Evolutionary conservation across 495 filamentous ascomycete species (phyloP).

Genomic region (Terfezia claveryi): DNA sequence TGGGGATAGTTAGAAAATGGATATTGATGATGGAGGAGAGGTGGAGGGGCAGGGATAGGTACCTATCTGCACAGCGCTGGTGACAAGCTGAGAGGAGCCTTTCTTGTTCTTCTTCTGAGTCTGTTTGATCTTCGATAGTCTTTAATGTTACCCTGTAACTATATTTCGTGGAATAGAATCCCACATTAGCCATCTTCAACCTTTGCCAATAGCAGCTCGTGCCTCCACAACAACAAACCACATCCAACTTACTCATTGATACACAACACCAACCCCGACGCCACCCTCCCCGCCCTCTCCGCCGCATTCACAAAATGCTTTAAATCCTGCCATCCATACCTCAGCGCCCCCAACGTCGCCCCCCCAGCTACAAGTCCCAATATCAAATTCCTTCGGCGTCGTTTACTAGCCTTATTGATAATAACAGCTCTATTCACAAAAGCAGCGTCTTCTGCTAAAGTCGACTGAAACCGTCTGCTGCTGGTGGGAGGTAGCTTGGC

Average conservation of each 20-base stretch:
- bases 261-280: constrained; percentile 47
- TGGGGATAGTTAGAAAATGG: neutral
- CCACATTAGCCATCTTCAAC: constrained; percentile 5
- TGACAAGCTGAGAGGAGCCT: constrained; percentile 61
- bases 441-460: no score
- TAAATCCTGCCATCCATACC: constrained; percentile 23
- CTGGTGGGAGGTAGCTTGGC: no score
- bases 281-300: constrained; percentile 62
- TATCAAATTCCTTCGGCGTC: neutral
- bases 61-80: constrained; percentile 59
- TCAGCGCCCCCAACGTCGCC: neutral
- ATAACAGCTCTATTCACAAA: no score
- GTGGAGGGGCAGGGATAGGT: neutral
- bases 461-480: no score
- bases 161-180: constrained; percentile 1
- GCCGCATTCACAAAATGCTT: constrained; percentile 52
- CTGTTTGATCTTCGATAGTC: constrained; percentile 26
- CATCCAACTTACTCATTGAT: constrained; percentile 58
- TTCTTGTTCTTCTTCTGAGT: constrained; percentile 42
- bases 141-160: constrained; percentile 71
- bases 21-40: neutral
- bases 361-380: neutral
- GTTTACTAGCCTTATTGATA: no score
- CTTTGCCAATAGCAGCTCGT: neutral
- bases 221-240: neutral